A percentile compares a stretch with the other conserved stretches of the same genome.
These are phyloP conservation scores for Rhodofomes roseus DNA, from an alignment of 1,284 basidiomycete genomes.

Conservation along the genomic window DNA sequence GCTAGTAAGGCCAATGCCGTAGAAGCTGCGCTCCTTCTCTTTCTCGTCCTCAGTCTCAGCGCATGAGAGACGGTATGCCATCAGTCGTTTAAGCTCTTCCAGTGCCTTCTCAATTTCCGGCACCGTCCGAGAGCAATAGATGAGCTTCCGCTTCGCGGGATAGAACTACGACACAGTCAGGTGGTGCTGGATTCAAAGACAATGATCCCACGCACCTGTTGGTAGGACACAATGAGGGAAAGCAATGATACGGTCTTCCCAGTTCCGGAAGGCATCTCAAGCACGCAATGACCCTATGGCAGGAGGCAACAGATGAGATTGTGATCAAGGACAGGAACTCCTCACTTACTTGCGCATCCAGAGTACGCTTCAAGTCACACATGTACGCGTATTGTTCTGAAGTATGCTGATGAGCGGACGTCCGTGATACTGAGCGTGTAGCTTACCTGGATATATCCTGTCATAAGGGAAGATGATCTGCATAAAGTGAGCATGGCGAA, in stretches of 20 bases:
- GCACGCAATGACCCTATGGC: slow-evolving; percentile 89
- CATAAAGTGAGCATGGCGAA: slow-evolving; percentile 4
- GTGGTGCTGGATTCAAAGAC: neutral
- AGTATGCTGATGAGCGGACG: neutral
- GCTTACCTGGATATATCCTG: slow-evolving; percentile 78
- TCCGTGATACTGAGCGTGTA: neutral
- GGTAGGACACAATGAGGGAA: slow-evolving; percentile 96
- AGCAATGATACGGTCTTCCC: slow-evolving; percentile 98
- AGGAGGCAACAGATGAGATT: neutral
- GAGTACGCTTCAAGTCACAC: slow-evolving; percentile 95
- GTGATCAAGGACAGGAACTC: neutral
- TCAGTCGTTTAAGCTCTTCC: slow-evolving; percentile 91
- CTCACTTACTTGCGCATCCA: slow-evolving; percentile 76
- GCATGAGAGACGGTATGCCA: slow-evolving; percentile 79
- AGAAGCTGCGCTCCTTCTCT: slow-evolving; percentile 80
- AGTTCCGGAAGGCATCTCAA: slow-evolving; percentile 99
- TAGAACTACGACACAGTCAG: slow-evolving; percentile 62
- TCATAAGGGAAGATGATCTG: slow-evolving; percentile 93
- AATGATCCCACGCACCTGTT: slow-evolving; percentile 59
- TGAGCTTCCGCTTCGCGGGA: slow-evolving; percentile 88
- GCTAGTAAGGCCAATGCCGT: slow-evolving; percentile 91
- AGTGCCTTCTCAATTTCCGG: slow-evolving; percentile 99
- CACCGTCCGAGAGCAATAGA: slow-evolving; percentile 99
- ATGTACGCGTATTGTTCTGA: slow-evolving; percentile 98
- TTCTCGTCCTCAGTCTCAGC: slow-evolving; percentile 75